Percentiles rank a stretch among this genome's conserved stretches.
phyloP scores from a whole-genome alignment of 2,329 filamentous ascomycete species.

The Didymella arachidicola region DNA sequence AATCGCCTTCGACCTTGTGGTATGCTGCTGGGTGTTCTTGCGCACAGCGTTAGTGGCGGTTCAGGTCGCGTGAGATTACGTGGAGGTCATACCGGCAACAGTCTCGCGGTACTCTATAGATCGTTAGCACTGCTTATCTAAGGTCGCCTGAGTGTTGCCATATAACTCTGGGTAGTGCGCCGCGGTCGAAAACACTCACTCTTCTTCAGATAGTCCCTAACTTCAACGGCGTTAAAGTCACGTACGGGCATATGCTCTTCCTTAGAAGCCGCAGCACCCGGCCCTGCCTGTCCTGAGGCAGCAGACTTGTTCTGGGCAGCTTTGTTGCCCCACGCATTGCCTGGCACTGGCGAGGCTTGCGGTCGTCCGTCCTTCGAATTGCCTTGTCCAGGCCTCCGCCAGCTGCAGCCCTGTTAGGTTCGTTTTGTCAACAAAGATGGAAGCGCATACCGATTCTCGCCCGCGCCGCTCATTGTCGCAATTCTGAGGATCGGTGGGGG shows the following conservation, averaged over 20 bases:
- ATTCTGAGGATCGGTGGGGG: conserved; percentile 33
- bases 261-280: conserved; percentile 25
- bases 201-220: conserved; percentile 54
- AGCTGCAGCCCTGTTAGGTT: conserved; percentile 39
- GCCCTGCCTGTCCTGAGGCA: conserved; percentile 25
- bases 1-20: conserved; percentile 52
- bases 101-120: conserved; percentile 40
- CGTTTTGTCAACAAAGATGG: neutral
- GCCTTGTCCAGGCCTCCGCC: conserved; percentile 47
- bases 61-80: conserved; percentile 9
- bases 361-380: conserved; percentile 47
- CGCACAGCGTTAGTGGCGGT: conserved; percentile 30
- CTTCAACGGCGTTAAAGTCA: conserved; percentile 56
- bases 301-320: conserved; percentile 38
- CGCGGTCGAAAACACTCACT: conserved; percentile 36
- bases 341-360: conserved; percentile 42
- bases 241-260: conserved; percentile 46
- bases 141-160: neutral
- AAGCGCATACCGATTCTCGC: conserved; percentile 47
- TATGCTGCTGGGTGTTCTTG: conserved; percentile 44
- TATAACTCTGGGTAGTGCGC: neutral
- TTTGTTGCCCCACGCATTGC: conserved; percentile 49
- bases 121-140: conserved; percentile 29
- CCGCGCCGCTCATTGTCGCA: conserved; percentile 49
- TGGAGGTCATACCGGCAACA: conserved; percentile 35